phyloP scores from a whole-genome alignment of 1,139 yeast genomes.

The Spencermartinsiella ligniputridi region DNA sequence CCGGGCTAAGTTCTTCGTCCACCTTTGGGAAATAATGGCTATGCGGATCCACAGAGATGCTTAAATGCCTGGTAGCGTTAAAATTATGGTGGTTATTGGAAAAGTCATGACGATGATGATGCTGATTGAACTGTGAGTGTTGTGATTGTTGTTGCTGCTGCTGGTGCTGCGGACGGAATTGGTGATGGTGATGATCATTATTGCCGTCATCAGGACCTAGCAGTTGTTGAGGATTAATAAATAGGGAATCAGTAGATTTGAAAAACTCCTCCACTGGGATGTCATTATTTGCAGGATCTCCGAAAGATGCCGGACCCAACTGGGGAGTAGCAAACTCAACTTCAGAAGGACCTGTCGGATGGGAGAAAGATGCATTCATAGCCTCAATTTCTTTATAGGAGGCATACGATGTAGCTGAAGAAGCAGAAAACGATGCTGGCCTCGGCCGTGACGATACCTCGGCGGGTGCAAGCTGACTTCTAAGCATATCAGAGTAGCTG shows the following conservation, averaged over 20 bases:
- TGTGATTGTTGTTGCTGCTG: conserved; percentile 8
- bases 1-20: conserved; percentile 20
- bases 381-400: conserved; percentile 41
- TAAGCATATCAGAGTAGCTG: conserved; percentile 18
- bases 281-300: conserved; percentile 14
- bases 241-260: conserved; percentile 26
- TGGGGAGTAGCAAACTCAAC: conserved; percentile 83
- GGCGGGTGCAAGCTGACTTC: conserved; percentile 13
- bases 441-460: conserved; percentile 33
- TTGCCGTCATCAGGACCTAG: conserved; percentile 14
- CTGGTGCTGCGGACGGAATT: conserved; percentile 11
- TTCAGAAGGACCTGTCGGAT: conserved; percentile 48
- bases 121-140: conserved; percentile 9
- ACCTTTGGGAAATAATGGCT: conserved; percentile 7
- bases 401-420: conserved; percentile 66
- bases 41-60: conserved; percentile 1
- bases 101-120: neutral
- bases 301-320: conserved; percentile 36
- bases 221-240: conserved; percentile 34
- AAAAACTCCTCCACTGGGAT: conserved; percentile 23
- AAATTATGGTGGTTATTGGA: neutral
- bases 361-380: conserved; percentile 29
- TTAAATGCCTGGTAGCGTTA: neutral
- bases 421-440: conserved; percentile 81
- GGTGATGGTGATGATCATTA: conserved; percentile 3